Base-by-base conservation (phyloP, 2,329 filamentous ascomycete species). In the Epichloe glyceriae region DNA sequence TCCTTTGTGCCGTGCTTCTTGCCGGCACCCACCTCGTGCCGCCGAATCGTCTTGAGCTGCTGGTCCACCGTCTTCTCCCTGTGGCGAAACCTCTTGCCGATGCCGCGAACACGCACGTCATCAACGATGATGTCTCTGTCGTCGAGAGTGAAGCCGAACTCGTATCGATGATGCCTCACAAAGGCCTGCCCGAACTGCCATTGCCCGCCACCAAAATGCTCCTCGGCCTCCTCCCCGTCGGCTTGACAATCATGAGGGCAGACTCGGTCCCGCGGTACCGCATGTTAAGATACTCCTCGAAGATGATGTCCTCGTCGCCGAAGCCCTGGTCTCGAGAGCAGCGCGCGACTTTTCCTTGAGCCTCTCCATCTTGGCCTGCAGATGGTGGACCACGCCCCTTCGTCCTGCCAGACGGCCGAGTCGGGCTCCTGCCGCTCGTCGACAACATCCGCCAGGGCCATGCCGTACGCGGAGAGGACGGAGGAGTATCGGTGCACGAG, bases 211-310 rank as follows among this genome's bases (percentile, higher is more conserved):
- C 66, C 72, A 55, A 78, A 85, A 14, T 75, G 70, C 39, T 75
- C 73, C 53, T 79, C 69, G 0, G 74, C 74, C 51, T 87, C 82
- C 47, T 81, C 76, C 38, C 75, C 68, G 67, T 76, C 0, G 89
- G 88, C 65, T 85, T 88, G 56, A 93, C 70, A 46, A 95, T 80
- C 89, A 95, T 96, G 41, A 95, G 74, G 1, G 89, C 87, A 7
- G 88, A 94, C 63, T 95, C 89, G 0, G 89, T 95, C 11, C 89
- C 89, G 37, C 88, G 80, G 61, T 95, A 95, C 52, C 90, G 76
- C 83, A 96, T 89, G 63, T 96, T 95, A 51, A 97, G 78, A 61
- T 95, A 96, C 62, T 95, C 86, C 63, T 95, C 89, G 60, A 91
- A 95, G 0, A 82, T 75, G 22, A 95, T 86, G 34, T 87, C 80